Evolutionary conservation across 2,329 filamentous ascomycete genomes (phyloP), one percentile per base, ranked within the genome.

Genomic region (Colletotrichum limetticola): DNA sequence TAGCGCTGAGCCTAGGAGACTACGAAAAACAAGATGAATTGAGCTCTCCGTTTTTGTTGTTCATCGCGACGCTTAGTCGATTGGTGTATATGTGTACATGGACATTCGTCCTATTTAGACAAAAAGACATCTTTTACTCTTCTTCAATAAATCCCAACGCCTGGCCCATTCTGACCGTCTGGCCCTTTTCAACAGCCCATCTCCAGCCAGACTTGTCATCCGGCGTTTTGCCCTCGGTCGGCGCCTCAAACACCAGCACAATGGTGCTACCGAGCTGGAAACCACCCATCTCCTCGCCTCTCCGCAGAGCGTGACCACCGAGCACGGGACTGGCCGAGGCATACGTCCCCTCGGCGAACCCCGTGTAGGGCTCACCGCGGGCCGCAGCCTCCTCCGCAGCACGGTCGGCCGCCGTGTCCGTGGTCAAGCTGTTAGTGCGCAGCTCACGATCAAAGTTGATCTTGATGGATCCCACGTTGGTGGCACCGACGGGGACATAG

Each of bases 361-460:
- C 97, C n/a, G 91, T 90, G 80, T 98, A 97, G 1, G 91, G 89
- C 83, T 98, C 94, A 4, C 95, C 95, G 7, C 92, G 87, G 71
- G 88, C 85, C 1, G 91, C 88, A 4, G 96, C 95, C 78, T 93
- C 90, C 74, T 95, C 94, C 1, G 96, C 96, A 2, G 95, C 95
- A 66, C 90, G 88, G 79, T 98, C 95, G 22, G 96, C 96, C 16
- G 92, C 94, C 0, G 96, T 99, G 82, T 99, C 97, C 3, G 96
- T 98, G 3, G 93, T 92, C 65, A 99, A 87, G 77, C 92, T 95
- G 84, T 99, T 99, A 64, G 97, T 97, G 75, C 96, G 92, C 74
- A 99, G 87, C 83, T 99, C 97, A 72, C 92, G 88, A 84, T 99
- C 97, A 82, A 99, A 99, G 85, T 99, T 98, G 86, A 99, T 91